Evolutionary conservation across 305 asterid genomes (phyloP).

Genomic region (Striga hermonthica): DNA sequence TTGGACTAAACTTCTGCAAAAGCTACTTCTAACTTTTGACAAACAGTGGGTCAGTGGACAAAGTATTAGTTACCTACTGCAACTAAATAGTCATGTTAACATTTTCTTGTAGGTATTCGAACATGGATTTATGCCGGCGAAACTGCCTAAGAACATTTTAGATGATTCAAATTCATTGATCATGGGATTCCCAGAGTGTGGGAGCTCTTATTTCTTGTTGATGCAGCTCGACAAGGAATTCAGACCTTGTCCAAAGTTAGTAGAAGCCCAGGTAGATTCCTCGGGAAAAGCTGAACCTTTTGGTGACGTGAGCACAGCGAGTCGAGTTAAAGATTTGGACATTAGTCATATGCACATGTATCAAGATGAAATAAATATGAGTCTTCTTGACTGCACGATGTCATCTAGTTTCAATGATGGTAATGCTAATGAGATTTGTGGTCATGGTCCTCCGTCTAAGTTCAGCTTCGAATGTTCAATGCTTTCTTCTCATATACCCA

Average conservation of each 20-base stretch:
- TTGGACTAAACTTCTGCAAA: slow-evolving; percentile 22
- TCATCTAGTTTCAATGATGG: slow-evolving; percentile 41
- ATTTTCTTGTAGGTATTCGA: slow-evolving; percentile 77
- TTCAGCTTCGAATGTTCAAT: slow-evolving; percentile 46
- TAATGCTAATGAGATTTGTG: slow-evolving; percentile 49
- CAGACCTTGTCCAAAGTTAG: slow-evolving; percentile 79
- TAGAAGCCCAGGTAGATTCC: slow-evolving; percentile 73
- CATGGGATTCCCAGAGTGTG: slow-evolving; percentile 96
- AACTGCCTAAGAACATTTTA: slow-evolving; percentile 71
- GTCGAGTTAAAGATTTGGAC: slow-evolving; percentile 68
- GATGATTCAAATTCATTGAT: slow-evolving; percentile 71
- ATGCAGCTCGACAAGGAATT: slow-evolving; percentile 94
- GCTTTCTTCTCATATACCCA: slow-evolving; percentile 46
- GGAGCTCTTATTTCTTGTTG: slow-evolving; percentile 78
- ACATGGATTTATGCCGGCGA: slow-evolving; percentile 63
- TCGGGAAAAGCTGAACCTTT: slow-evolving; percentile 58
- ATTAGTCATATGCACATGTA: slow-evolving; percentile 71
- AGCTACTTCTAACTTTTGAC: slow-evolving; percentile 23
- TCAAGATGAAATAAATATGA: slow-evolving; percentile 79
- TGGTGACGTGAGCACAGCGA: slow-evolving; percentile 56
- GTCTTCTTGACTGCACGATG: slow-evolving; percentile 66
- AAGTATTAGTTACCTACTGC: slow-evolving; percentile 20
- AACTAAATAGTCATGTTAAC: slow-evolving; percentile 23
- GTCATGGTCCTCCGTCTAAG: slow-evolving; percentile 48
- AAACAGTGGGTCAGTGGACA: slow-evolving; percentile 25